Evolutionary conservation across 768 basidiomycete genomes (phyloP).

Genomic region (Russula griseocarnosa): DNA sequence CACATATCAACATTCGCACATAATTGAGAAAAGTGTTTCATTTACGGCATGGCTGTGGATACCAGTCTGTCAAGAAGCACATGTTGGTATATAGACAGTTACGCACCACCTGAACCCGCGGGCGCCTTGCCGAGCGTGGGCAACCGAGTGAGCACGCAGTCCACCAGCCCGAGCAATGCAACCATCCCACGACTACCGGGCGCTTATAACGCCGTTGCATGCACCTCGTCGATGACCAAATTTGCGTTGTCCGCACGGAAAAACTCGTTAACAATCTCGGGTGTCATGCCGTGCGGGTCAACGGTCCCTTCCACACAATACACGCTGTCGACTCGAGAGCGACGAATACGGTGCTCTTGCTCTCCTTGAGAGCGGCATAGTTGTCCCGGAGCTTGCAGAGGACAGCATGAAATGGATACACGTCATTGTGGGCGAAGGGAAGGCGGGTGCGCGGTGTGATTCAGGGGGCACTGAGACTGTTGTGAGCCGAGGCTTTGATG

Average conservation of each 20-base stretch:
- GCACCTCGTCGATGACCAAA: slow-evolving; percentile 79
- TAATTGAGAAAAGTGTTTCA: too few species aligned
- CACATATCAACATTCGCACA: too few species aligned
- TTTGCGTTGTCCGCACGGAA: slow-evolving; percentile 65
- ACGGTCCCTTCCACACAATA: slow-evolving; percentile 97
- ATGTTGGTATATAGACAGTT: too few species aligned
- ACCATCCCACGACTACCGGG: slow-evolving; percentile 44
- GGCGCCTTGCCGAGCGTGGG: too few species aligned
- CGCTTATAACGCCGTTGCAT: slow-evolving; percentile 88
- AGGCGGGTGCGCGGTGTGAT: slow-evolving; percentile 35
- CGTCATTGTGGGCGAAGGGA: slow-evolving; percentile 68
- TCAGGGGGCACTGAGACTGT: slow-evolving; percentile 58
- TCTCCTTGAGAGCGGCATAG: slow-evolving; percentile 59
- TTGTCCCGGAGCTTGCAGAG: slow-evolving; percentile 49
- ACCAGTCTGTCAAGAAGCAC: too few species aligned
- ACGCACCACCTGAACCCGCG: too few species aligned
- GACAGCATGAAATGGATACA: slow-evolving; percentile 48
- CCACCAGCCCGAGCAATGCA: too few species aligned
- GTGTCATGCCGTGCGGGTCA: slow-evolving; percentile 31
- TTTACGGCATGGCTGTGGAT: too few species aligned
- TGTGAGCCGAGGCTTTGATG: slow-evolving; percentile 89
- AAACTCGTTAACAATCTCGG: slow-evolving; percentile 47
- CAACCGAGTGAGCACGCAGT: too few species aligned
- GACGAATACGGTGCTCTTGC: slow-evolving; percentile 60
- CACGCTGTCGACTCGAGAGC: slow-evolving; percentile 69